phyloP scores from a whole-genome alignment of 345 rosid species.

The Erucastrum elatum region DNA sequence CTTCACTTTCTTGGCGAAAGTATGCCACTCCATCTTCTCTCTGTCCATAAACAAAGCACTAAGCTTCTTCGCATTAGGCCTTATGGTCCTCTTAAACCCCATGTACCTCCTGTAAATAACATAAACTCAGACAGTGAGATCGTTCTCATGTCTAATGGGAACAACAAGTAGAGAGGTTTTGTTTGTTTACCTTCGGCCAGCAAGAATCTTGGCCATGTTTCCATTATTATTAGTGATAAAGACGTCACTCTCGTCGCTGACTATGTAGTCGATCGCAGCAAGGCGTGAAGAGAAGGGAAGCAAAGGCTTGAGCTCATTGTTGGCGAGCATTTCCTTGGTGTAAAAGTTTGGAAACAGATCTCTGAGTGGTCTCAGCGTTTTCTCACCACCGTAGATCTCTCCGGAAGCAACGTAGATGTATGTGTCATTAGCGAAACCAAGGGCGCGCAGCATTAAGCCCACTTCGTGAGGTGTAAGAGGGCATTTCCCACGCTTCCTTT shows the following conservation, averaged over 20 bases:
- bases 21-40: constrained; percentile 71
- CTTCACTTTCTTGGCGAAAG: constrained; percentile 78
- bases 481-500: constrained; percentile 92
- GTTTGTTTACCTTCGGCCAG: constrained; percentile 88
- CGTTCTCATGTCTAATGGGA: neutral
- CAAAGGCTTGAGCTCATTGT: constrained; percentile 70
- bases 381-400: constrained; percentile 96
- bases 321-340: constrained; percentile 91
- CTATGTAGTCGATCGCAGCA: constrained; percentile 92
- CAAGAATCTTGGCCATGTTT: constrained; percentile 99
- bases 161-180: constrained; percentile 2
- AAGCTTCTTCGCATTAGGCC: constrained; percentile 90
- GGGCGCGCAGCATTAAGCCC: constrained; percentile 92
- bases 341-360: constrained; percentile 93
- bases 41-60: constrained; percentile 72
- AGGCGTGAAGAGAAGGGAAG: constrained; percentile 86
- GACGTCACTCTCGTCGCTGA: constrained; percentile 91
- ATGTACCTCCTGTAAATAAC: constrained; percentile 70
- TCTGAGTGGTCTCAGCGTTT: constrained; percentile 75
- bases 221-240: constrained; percentile 95
- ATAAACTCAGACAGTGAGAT: constrained; percentile 2
- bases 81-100: constrained; percentile 93
- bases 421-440: constrained; percentile 87
- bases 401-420: constrained; percentile 94
- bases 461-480: constrained; percentile 97